A percentile compares a stretch with the other conserved stretches of the same genome.
These are phyloP conservation scores for Podila verticillata DNA, from an alignment of 192 early-diverging fungal genomes.

Conservation along the genomic window DNA sequence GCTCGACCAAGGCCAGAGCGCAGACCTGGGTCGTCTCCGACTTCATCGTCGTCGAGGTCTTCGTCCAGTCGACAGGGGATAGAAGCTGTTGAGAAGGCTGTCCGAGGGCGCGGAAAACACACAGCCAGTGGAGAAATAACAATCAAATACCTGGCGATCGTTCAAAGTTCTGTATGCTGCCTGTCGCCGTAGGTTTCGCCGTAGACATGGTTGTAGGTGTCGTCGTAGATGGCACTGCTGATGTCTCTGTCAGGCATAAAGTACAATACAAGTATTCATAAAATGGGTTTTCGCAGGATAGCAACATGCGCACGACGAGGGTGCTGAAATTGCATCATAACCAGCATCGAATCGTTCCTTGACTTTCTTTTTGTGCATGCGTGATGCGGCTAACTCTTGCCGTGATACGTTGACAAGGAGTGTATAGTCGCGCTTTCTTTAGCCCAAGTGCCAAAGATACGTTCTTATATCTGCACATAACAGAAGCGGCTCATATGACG, in stretches of 20 bases:
- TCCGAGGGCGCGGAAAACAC: background rate
- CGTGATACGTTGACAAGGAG: slow-evolving; percentile 18
- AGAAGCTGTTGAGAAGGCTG: slow-evolving; percentile 7
- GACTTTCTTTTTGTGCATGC: slow-evolving; percentile 3
- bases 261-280: background rate
- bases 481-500: slow-evolving; percentile 9
- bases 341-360: slow-evolving; percentile 27
- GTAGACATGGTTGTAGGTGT: slow-evolving; percentile 16
- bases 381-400: slow-evolving; percentile 20
- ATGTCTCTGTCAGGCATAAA: background rate
- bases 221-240: slow-evolving; percentile 7
- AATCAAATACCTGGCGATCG: slow-evolving; percentile 19
- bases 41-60: slow-evolving; percentile 14
- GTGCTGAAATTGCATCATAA: slow-evolving; percentile 20
- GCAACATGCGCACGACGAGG: background rate
- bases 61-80: slow-evolving; percentile 11
- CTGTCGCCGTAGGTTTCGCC: slow-evolving; percentile 7
- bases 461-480: slow-evolving; percentile 14
- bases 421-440: slow-evolving; percentile 16
- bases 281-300: background rate
- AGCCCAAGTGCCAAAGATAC: slow-evolving; percentile 6
- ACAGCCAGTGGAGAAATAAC: slow-evolving; percentile 5
- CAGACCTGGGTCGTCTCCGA: slow-evolving; percentile 12
- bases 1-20: slow-evolving; percentile 7
- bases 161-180: slow-evolving; percentile 6